These are phyloP conservation scores for Aspergillus egyptiacus DNA, from an alignment of 495 filamentous ascomycete species.

Conservation along the genomic window DNA sequence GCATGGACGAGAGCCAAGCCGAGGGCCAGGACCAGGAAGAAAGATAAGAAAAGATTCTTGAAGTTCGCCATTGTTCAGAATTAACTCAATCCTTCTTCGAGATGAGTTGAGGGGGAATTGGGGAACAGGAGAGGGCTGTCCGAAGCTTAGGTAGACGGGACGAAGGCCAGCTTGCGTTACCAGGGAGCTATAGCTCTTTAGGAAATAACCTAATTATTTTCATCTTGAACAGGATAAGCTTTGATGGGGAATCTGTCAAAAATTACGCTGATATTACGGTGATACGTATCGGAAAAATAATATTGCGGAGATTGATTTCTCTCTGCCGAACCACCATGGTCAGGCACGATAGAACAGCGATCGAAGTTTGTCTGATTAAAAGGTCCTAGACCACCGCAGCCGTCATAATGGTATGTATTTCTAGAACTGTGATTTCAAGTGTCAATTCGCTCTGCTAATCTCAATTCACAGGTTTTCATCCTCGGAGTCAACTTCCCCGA, in stretches of 20 bases:
- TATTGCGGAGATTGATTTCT: constrained; percentile 33
- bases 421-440: not conserved
- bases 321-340: constrained; percentile 8
- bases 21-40: constrained; percentile 68
- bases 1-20: constrained; percentile 58
- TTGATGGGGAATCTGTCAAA: not conserved
- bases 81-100: constrained; percentile 8
- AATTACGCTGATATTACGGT: constrained; percentile 5
- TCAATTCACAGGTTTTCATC: constrained; percentile 62
- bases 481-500: constrained; percentile 83
- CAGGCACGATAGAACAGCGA: constrained; percentile 12
- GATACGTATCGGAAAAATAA: constrained; percentile 28
- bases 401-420: constrained; percentile 32
- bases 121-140: constrained; percentile 7
- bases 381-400: not conserved
- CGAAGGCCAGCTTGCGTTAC: constrained; percentile 40
- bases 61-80: constrained; percentile 44
- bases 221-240: not conserved
- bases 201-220: constrained; percentile 1
- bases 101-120: constrained; percentile 11
- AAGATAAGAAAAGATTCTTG: constrained; percentile 51
- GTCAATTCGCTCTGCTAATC: constrained; percentile 3
- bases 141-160: constrained; percentile 12
- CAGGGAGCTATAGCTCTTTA: constrained; percentile 23
- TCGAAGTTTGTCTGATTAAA: not conserved